Percentiles rank a stretch among this genome's conserved stretches.
These are phyloP conservation scores for Pseudevernia furfuracea DNA, from an alignment of 495 filamentous ascomycete genomes.

Conservation along the genomic window DNA sequence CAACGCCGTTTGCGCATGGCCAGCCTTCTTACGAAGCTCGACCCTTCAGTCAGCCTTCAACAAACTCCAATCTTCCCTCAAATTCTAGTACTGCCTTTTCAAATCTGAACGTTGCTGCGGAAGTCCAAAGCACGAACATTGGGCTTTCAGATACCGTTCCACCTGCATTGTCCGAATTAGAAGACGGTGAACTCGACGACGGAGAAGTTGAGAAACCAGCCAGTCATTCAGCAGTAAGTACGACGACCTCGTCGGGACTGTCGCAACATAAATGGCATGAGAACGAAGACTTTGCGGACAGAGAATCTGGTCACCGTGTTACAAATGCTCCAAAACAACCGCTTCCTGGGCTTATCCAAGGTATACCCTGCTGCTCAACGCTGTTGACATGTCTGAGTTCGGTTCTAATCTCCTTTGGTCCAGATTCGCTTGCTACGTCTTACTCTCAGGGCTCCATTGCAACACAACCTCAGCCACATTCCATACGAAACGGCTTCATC, in stretches of 20 bases:
- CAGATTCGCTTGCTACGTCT: not conserved
- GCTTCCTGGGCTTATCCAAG: not conserved
- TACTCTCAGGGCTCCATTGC: not conserved
- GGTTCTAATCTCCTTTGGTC: not conserved
- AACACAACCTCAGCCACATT: slow-evolving; percentile 1
- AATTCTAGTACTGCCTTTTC: not conserved
- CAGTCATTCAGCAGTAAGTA: slow-evolving; percentile 17
- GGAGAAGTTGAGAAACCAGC: slow-evolving; percentile 43
- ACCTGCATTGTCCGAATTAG: slow-evolving; percentile 32
- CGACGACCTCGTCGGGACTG: slow-evolving; percentile 3
- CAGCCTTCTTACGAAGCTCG: not conserved
- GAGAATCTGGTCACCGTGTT: not conserved
- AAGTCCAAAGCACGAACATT: not conserved
- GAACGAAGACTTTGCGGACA: not conserved
- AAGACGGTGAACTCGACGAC: slow-evolving; percentile 73
- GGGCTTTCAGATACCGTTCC: not conserved
- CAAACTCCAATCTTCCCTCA: not conserved
- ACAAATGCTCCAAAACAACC: not conserved
- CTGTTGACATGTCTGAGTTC: not conserved
- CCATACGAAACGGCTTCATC: not conserved
- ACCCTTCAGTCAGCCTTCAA: not conserved
- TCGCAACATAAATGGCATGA: slow-evolving; percentile 1
- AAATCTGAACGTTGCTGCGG: not conserved
- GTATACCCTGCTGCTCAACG: not conserved
- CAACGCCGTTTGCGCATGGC: not conserved